Base-by-base conservation (phyloP, 2,329 filamentous ascomycete genomes). In the Emmonsia crescens region DNA sequence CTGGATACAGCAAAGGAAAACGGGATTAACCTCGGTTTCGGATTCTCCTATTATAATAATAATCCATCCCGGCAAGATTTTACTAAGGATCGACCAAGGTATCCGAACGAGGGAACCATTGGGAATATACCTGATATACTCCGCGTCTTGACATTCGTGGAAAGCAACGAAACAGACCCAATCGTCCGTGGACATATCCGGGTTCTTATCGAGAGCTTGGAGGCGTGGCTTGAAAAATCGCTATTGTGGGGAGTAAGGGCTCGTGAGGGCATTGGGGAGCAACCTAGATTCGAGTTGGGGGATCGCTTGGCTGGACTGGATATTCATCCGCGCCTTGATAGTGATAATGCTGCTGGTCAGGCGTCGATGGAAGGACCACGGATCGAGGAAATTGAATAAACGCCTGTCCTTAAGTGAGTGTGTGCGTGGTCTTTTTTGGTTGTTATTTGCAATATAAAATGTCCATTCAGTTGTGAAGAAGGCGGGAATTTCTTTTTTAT, bases 341-440 rank as follows among this genome's bases (percentile, higher is more conserved):
- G 46, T 40, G 60, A 59, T 57, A 63, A 59, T n/a, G 61, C 46
- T 29, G 59, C 46, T 29, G 59, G 64, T 24, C 63, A 67, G 27
- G 70, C 70, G n/a, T 21, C 33, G n/a, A 16, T 24, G 24, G 58
- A 62, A 19, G 65, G 67, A 21, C 74, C 74, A 1, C 69, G 69
- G 29, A 78, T 78, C 59, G 74, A 78, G 60, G 76, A 78, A 65
- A 76, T 78, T 64, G 76, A 78, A 62, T 77, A 66, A 24, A 29
- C 8, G 6, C 29, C 16, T 46, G 5, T 24, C 31, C 3, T n/a
- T 31, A 29, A 21, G 24, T 14, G 33, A 14, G 31, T 16, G 24
- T 44, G 33, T 14, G 3, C 8, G 12, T 16, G 10, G 31, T 12
- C 16, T 31, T 31, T 8, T 55, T 33, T 40, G 48, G 21, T 29